Base-by-base conservation (phyloP, 306 rosid species). In the Sicyos baderoa region DNA sequence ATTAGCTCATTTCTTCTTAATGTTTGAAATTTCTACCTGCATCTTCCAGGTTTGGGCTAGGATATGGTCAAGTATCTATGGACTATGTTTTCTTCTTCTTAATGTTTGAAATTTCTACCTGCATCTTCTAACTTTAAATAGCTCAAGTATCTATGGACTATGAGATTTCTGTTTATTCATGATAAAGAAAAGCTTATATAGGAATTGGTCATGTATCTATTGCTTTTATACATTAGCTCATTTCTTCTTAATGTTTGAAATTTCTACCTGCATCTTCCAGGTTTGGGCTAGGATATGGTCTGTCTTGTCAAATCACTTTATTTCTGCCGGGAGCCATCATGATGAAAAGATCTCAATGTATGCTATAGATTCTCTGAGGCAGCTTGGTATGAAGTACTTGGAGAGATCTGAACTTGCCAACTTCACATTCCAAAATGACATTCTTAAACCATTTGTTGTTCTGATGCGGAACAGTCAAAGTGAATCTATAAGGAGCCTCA, bases 211-310 rank as follows among this genome's bases (percentile, higher is more conserved):
- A 58, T 59, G 66, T 15, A 32, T 59, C 45, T 14, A 32, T 25
- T 7, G 29, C 66, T 32, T 35, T 3, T n/a, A 59, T 29, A 29
- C 21, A 59, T 59, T 59, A 16, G 22, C 22, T 27, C 21, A 29
- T 12, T 18, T 76, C 21, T 27, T 23, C 29, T 48, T 25, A 9
- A 40, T 29, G 54, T 54, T 54, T 55, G 29, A 78, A 58, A 4
- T 32, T 80, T 82, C 72, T 72, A 59, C 32, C 79, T 21, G 35
- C 65, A 22, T 76, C 74, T 81, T 83, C 64, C 86, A 94, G 99
- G 97, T 94, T 76, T 94, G 99, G 99, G 99, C 99, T 83, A 82
- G 91, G 84, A 94, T 94, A 77, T 94, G 99, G 99, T 77, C 88
- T 79, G 96, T 94, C 74, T 81, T 94, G 76, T 95, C 99, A 75